Conservation (phyloP, 768 basidiomycete genomes). For the Termitomyces sp. region DNA sequence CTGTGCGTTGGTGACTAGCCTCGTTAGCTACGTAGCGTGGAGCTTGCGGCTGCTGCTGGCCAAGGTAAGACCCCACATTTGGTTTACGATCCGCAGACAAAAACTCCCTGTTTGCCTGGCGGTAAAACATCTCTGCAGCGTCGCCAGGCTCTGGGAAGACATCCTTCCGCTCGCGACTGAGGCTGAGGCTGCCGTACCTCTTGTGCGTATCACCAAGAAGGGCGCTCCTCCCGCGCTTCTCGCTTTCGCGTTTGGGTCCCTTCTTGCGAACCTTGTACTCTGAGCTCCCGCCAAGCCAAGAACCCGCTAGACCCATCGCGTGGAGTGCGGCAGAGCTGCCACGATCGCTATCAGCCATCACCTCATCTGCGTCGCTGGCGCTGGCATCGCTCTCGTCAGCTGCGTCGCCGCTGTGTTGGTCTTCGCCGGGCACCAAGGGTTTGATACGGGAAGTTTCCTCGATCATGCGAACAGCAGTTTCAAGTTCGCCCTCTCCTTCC, state of each 20-base stretch:
- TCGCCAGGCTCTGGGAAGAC: constrained; percentile 28
- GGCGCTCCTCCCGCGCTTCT: constrained; percentile 26
- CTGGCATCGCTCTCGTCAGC: constrained; percentile 22
- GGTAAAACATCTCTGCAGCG: constrained; percentile 63
- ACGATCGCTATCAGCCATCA: constrained; percentile 15
- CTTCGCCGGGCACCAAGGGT: background rate
- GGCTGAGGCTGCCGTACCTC: constrained; percentile 17
- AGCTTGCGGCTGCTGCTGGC: constrained; percentile 11
- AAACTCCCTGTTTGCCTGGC: constrained; percentile 56
- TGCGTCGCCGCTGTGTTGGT: constrained; percentile 10
- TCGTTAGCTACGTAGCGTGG: constrained; percentile 8
- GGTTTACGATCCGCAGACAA: constrained; percentile 27
- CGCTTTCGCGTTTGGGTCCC: constrained; percentile 33
- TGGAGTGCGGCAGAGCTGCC: constrained; percentile 15
- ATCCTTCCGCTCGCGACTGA: constrained; percentile 19
- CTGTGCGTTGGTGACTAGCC: constrained; percentile 14
- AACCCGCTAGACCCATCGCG: constrained; percentile 46
- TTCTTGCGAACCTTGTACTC: constrained; percentile 87
- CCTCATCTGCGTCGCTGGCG: constrained; percentile 17
- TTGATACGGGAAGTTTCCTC: constrained; percentile 19
- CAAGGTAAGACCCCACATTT: constrained; percentile 25
- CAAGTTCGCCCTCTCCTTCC: constrained; percentile 37
- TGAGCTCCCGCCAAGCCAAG: constrained; percentile 80
- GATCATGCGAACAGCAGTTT: constrained; percentile 26
- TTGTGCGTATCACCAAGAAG: constrained; percentile 7